Evolutionary conservation across 495 filamentous ascomycete species (phyloP), one percentile per base, ranked within the genome.

Genomic region (Entonaema liquescens): DNA sequence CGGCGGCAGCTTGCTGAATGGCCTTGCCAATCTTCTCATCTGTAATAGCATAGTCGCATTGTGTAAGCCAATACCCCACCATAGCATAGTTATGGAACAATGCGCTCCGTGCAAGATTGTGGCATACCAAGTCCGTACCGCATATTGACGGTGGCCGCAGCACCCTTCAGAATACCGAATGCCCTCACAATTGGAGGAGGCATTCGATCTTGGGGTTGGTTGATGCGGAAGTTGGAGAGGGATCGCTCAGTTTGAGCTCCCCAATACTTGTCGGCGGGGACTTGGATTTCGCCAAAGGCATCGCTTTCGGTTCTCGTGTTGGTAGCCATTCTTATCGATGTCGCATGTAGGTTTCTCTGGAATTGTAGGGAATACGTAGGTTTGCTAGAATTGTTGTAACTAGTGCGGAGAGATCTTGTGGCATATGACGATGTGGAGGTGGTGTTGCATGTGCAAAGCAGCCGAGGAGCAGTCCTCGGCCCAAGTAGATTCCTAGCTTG

Each of bases 191-290:
- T 90, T 0, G 94, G 91, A 66, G 93, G 91, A 52, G 95, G 96
- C 95, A 99, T 98, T 77, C 95, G 93, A 79, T 99, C 95, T 79
- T 96, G 92, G 66, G 96, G 95, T 84, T 99, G 95, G 81, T 98
- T 98, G 88, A 99, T 98, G 77, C 91, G 90, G 86, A 99, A 99
- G 85, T 99, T 99, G 77, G 90, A 90, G 81, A 99, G 85, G 42
- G 96, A 98, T 81, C 95, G 89, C 87, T 99, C 92, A 67, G 95
- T 99, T 83, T 99, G 95, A 54, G 95, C 95, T 78, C 95, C 95
- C 95, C 96, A 99, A 87, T 99, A 99, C 85, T 92, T 96, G 89
- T 95, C 93, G 59, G 89, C 86, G 44, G 92, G 87, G 65, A 99
- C 96, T 84, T 93, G 84, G 79, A 99, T 89, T 80, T 97, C 95